Evolutionary conservation across 2,329 filamentous ascomycete genomes (phyloP).

Genomic region (Penicillium polonicum): DNA sequence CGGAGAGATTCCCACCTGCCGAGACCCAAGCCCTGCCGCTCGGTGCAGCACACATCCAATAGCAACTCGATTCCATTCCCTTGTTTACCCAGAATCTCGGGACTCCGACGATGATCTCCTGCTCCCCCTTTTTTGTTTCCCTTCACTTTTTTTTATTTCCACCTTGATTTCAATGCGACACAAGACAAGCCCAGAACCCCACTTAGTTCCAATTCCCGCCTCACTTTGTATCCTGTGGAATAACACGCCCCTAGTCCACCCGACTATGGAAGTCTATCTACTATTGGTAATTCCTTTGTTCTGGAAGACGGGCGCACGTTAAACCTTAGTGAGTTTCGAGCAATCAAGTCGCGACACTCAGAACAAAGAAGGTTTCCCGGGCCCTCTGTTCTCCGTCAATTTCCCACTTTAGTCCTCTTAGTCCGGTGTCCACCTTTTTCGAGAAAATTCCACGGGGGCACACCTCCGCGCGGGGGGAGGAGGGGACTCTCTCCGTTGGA

Average conservation of each 20-base stretch:
- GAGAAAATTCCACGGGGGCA: constrained; percentile 24
- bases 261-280: constrained; percentile 5
- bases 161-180: constrained; percentile 1
- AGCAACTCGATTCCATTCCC: background rate
- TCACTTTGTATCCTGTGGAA: background rate
- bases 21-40: constrained; percentile 21
- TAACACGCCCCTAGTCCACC: background rate
- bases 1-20: constrained; percentile 16
- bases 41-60: constrained; percentile 19
- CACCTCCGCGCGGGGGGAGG: constrained; percentile 15
- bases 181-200: background rate
- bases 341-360: background rate
- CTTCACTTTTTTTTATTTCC: background rate
- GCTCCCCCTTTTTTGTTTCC: constrained; percentile 10
- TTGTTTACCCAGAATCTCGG: constrained; percentile 16
- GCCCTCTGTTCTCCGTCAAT: background rate
- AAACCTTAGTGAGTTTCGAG: background rate
- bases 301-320: background rate
- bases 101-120: constrained; percentile 16
- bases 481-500: background rate
- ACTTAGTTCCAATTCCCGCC: background rate
- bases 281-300: background rate
- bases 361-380: background rate
- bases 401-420: background rate
- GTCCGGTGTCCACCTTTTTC: constrained; percentile 21